These are phyloP conservation scores for Aspergillus ibericus DNA, from an alignment of 2,329 filamentous ascomycete genomes.

Conservation along the genomic window DNA sequence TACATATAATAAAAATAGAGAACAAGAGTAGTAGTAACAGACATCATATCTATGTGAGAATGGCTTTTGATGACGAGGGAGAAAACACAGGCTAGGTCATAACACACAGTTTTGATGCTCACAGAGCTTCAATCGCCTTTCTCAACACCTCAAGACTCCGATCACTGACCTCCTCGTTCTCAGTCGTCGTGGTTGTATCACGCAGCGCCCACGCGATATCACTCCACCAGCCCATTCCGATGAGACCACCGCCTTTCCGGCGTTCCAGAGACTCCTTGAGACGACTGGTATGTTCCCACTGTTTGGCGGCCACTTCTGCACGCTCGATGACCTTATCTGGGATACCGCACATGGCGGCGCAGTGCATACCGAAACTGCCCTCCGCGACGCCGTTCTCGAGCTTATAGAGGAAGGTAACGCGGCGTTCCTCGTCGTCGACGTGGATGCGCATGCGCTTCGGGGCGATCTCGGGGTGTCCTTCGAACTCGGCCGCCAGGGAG, in stretches of 20 bases:
- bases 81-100: no score
- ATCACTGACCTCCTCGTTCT: slow-evolving; percentile 44
- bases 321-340: slow-evolving; percentile 76
- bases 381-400: slow-evolving; percentile 92
- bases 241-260: slow-evolving; percentile 74
- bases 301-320: slow-evolving; percentile 82
- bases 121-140: slow-evolving; percentile 58
- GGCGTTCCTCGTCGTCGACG: slow-evolving; percentile 78
- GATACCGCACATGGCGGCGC: slow-evolving; percentile 97
- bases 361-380: slow-evolving; percentile 98
- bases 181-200: slow-evolving; percentile 44
- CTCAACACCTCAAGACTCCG: slow-evolving; percentile 57
- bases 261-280: slow-evolving; percentile 85
- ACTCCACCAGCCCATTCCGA: slow-evolving; percentile 82
- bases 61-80: neutral
- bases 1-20: neutral
- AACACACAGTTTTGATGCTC: slow-evolving; percentile 16
- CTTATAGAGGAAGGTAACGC: slow-evolving; percentile 96
- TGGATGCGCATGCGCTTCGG: slow-evolving; percentile 91
- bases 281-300: slow-evolving; percentile 93
- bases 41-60: neutral
- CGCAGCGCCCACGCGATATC: slow-evolving; percentile 78
- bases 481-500: slow-evolving; percentile 86
- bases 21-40: neutral
- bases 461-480: slow-evolving; percentile 80